These are phyloP conservation scores for Pythium vanterpoolii DNA, from an alignment of 352 stramenopile genomes.

Conservation along the genomic window DNA sequence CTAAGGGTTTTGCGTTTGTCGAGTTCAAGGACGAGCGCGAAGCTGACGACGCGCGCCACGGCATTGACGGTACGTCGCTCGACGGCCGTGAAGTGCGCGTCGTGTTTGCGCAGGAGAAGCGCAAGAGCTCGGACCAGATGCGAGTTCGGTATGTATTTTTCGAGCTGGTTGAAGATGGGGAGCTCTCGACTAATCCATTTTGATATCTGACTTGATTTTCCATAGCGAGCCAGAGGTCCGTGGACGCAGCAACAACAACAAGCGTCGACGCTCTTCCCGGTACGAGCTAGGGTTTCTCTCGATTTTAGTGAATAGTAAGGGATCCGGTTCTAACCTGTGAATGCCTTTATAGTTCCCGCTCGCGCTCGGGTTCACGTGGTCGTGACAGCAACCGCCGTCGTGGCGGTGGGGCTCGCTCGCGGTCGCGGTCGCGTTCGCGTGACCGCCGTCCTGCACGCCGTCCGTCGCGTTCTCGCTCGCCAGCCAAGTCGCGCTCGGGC, in stretches of 20 bases:
- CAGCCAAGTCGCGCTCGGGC: constrained; percentile 38
- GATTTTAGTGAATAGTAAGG: neutral
- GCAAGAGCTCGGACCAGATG: constrained; percentile 96
- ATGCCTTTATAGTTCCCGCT: constrained; percentile 34
- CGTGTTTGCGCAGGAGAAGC: constrained; percentile 95
- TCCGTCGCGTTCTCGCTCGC: constrained; percentile 29
- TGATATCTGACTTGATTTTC: constrained; percentile 1
- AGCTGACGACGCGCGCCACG: constrained; percentile 87
- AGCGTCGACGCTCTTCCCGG: constrained; percentile 15
- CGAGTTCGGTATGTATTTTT: constrained; percentile 49
- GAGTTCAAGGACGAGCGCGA: constrained; percentile 92
- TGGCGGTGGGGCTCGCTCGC: constrained; percentile 24
- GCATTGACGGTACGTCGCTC: constrained; percentile 90
- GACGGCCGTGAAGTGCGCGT: constrained; percentile 93
- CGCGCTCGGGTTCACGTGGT: constrained; percentile 38
- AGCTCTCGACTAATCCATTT: neutral
- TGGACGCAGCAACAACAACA: constrained; percentile 9
- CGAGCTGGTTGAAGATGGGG: neutral
- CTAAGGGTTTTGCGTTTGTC: constrained; percentile 96
- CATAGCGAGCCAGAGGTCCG: constrained; percentile 3
- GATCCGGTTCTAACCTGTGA: neutral
- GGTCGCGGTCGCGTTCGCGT: constrained; percentile 26
- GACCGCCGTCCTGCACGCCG: constrained; percentile 25
- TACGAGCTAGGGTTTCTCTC: no score
- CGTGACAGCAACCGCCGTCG: constrained; percentile 19